Evolutionary conservation across 768 basidiomycete genomes (phyloP).

Genomic region (Suillus alpinus): DNA sequence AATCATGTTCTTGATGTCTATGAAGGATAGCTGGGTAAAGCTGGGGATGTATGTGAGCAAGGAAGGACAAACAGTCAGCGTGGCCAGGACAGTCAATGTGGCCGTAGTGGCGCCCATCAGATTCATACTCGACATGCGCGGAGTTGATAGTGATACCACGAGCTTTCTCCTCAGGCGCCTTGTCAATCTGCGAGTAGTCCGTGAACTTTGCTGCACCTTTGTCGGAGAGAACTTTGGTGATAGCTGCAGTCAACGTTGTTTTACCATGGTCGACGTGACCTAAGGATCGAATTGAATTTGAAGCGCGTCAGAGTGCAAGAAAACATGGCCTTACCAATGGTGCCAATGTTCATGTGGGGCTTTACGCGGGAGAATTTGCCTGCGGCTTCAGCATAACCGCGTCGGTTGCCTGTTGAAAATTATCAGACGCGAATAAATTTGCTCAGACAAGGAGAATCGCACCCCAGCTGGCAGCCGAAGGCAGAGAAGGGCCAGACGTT

Average conservation of each 20-base stretch:
- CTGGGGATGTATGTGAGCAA: slow-evolving; percentile 6
- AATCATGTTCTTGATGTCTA: slow-evolving; percentile 98
- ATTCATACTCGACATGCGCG: slow-evolving; percentile 98
- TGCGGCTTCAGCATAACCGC: slow-evolving; percentile 72
- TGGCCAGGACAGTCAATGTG: slow-evolving; percentile 98
- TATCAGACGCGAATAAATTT: slow-evolving; percentile 4
- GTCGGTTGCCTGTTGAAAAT: slow-evolving; percentile 19
- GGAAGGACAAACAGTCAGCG: slow-evolving; percentile 72
- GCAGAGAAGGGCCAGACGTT: slow-evolving; percentile 1
- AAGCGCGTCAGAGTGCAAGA: slow-evolving; percentile 13
- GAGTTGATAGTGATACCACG: slow-evolving; percentile 99
- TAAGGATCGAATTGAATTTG: slow-evolving; percentile 24
- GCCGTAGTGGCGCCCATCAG: slow-evolving; percentile 84
- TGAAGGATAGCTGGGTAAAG: slow-evolving; percentile 7
- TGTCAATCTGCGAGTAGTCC: slow-evolving; percentile 97
- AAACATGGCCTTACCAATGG: slow-evolving; percentile 58
- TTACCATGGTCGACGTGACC: slow-evolving; percentile 99
- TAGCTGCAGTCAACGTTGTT: slow-evolving; percentile 93
- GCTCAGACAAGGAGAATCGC: slow-evolving; percentile 26
- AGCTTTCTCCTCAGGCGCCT: slow-evolving; percentile 98
- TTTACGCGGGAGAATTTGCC: slow-evolving; percentile 68
- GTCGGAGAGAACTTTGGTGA: slow-evolving; percentile 87
- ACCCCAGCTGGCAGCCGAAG: slow-evolving; percentile 11
- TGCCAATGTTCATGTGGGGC: slow-evolving; percentile 95
- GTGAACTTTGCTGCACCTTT: slow-evolving; percentile 79